Base-by-base conservation (phyloP, 108 stramenopile species). In the Cyclotella choctawhatcheeana region DNA sequence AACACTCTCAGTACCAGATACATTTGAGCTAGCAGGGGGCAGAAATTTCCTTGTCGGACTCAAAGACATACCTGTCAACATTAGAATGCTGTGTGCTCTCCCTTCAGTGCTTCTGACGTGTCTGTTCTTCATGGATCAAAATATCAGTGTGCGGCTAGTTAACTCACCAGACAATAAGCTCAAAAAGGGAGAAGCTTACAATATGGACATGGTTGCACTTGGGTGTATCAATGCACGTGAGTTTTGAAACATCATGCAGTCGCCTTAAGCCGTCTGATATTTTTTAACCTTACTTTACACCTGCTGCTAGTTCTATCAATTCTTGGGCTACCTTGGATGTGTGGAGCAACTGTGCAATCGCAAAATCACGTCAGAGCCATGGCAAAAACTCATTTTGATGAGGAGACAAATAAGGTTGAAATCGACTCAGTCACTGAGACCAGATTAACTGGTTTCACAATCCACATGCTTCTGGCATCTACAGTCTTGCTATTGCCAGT, bases 281-380 rank as follows among this genome's bases (percentile, higher is more conserved):
- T n/a, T 17, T 5, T 48, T 48, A 18, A 17, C 63, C 5, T 67
- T 3, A 2, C 30, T 32, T 2, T 17, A 20, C 5, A 0, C n/a
- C 5, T 3, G 0, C 10, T 45, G 40, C 16, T 32, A 89, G 89
- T 73, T 58, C 66, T 94, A 24, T 94, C 90, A 8, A 35, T 98
- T 7, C 51, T 93, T 47, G 97, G 97, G 8, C 79, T 98, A n/a
- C 97, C 97, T 24, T 98, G 97, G 97, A 97, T 97, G 96, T 98
- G 97, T 71, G 96, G 96, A 12, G 96, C 97, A 25, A 98, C 97
- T 14, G 96, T 98, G 14, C 97, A 98, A 73, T 94, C 93, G 26
- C 85, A 96, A 67, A 96, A 94, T 77, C 95, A 96, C 68, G 93
- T 98, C 6, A 73, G 89, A 22, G 93, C 94, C 3, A 77, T 98